Conservation (phyloP, 495 filamentous ascomycete species). For the Usnea hakonensis region DNA sequence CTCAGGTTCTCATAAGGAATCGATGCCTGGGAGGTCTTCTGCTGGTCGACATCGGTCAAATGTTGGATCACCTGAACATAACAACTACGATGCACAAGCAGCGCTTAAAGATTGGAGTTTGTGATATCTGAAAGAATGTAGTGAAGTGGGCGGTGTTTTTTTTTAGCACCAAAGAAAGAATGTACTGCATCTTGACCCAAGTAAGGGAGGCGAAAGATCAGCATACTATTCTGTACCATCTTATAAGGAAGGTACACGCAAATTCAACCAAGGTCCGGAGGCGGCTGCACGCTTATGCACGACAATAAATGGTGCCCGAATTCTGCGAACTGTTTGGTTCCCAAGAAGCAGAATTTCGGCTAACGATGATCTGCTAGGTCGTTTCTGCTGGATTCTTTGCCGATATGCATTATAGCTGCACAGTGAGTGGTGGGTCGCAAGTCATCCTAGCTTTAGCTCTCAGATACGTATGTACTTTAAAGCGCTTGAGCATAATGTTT, state of each 20-base stretch:
- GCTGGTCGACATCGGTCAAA: not conserved
- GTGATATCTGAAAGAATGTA: not conserved
- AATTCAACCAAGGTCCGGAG: slow-evolving; percentile 11
- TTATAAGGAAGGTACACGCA: slow-evolving; percentile 17
- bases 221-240: slow-evolving; percentile 6
- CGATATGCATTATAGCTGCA: slow-evolving; percentile 15
- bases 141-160: not conserved
- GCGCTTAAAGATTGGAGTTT: slow-evolving; percentile 3
- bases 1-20: not conserved
- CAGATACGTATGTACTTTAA: not conserved
- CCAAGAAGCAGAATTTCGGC: slow-evolving; percentile 7
- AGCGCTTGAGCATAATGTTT: slow-evolving; percentile 7
- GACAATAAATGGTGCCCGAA: slow-evolving; percentile 5
- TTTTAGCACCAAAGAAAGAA: slow-evolving; percentile 3
- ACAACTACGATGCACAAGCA: slow-evolving; percentile 1
- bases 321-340: slow-evolving; percentile 15
- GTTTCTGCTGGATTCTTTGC: slow-evolving; percentile 1
- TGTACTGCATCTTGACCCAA: slow-evolving; percentile 10
- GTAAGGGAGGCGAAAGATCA: slow-evolving; percentile 5
- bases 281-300: slow-evolving; percentile 17
- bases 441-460: slow-evolving; percentile 16
- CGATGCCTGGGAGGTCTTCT: not conserved
- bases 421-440: slow-evolving; percentile 17
- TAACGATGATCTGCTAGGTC: slow-evolving; percentile 8
- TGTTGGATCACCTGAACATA: not conserved